Conservation (phyloP, 2,329 filamentous ascomycete species). For the Drechslerella stenobrocha region DNA sequence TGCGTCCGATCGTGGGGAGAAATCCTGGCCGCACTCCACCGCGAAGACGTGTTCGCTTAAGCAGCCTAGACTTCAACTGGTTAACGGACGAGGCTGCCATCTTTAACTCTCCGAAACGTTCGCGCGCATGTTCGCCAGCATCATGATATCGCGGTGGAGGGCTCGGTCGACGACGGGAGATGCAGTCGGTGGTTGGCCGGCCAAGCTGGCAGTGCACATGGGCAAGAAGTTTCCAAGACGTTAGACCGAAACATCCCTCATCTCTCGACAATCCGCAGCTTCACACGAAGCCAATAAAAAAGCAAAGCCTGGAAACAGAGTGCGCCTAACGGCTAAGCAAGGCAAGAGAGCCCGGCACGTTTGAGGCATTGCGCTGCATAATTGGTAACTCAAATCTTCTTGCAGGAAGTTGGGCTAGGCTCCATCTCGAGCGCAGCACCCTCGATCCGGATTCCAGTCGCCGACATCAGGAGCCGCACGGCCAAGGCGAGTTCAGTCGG, state of each 20-base stretch:
- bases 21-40: constrained; percentile 34
- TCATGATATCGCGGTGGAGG: no score
- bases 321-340: constrained; percentile 34
- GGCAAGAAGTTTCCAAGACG: background rate
- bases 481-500: no score
- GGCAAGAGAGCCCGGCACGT: constrained; percentile 25
- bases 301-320: background rate
- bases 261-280: background rate
- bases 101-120: constrained; percentile 15
- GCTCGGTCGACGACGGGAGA: no score
- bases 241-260: background rate
- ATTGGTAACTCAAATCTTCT: constrained; percentile 42
- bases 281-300: background rate
- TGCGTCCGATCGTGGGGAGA: constrained; percentile 9
- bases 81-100: constrained; percentile 26
- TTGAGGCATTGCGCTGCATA: constrained; percentile 21
- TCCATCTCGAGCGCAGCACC: background rate
- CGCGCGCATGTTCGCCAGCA: background rate
- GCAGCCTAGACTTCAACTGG: constrained; percentile 32
- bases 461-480: no score
- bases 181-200: no score
- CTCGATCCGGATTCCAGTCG: background rate
- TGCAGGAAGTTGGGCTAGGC: constrained; percentile 20
- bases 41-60: constrained; percentile 29
- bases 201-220: background rate